Evolutionary conservation across 2,329 filamentous ascomycete genomes (phyloP), one percentile per base, ranked within the genome.

Genomic region (Aspergillus sp.): DNA sequence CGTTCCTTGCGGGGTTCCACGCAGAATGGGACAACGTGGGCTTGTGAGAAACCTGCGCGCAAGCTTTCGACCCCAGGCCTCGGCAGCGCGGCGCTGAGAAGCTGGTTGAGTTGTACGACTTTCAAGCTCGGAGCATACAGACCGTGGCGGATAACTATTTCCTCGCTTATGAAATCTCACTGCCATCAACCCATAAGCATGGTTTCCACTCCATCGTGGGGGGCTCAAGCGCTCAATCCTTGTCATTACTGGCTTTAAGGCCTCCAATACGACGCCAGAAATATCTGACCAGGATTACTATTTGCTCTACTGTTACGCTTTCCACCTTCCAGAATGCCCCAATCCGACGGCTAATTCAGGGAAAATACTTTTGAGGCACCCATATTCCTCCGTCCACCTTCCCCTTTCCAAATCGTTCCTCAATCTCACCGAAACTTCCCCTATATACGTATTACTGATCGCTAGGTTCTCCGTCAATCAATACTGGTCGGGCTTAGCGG

Each of bases 1-100:
- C 52, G 25, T 48, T 25, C 30, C 53, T 53, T 60, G 58, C 41
- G 58, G 52, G 58, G 58, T 60, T 52, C 25, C 47, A 30, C 58
- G 30, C 51, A 59, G 54, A 31, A 49, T 54, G n/a, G 38, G n/a
- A 17, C 45, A 47, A 43, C 22, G 51, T 43, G 22, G 25, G 6
- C 7, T 46, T 45, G n/a, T 25, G 22, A 25, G 25, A 31, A 47
- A 55, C 1, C 25, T 43, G 34, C 53, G 30, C 8, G 46, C 54
- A 57, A 57, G 47, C 46, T 43, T 57, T 38, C 43, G n/a, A 38
- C n/a, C 28, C 43, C 34, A 23, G 31, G 30, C 46, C 43, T 48
- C 23, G 47, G 41, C 23, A 19, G 13, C 15, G n/a, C 19, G 7
- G 30, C 45, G 52, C 38, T 48, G 43, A 43, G 43, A 17, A 46